phyloP scores from a whole-genome alignment of 2,329 filamentous ascomycete species.

The Fusarium transvaalense region DNA sequence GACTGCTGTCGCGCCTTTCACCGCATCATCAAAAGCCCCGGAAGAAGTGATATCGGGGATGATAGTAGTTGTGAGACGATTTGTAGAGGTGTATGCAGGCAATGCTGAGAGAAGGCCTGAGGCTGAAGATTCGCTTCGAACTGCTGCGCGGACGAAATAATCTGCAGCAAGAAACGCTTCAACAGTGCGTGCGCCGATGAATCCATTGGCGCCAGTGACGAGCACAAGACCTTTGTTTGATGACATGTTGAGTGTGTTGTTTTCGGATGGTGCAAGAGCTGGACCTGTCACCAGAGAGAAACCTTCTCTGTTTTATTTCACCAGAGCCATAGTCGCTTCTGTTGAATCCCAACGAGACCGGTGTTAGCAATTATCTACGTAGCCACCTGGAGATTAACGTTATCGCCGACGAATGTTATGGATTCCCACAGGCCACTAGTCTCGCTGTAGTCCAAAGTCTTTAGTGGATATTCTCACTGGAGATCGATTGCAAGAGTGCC shows the following conservation, averaged over 20 bases:
- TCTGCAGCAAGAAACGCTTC: slow-evolving; percentile 19
- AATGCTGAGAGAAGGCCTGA: slow-evolving; percentile 15
- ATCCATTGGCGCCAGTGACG: slow-evolving; percentile 27
- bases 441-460: neutral
- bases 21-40: slow-evolving; percentile 16
- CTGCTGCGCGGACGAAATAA: slow-evolving; percentile 16
- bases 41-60: neutral
- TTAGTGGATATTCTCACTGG: neutral
- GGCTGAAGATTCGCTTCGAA: slow-evolving; percentile 15
- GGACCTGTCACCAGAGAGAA: accelerated
- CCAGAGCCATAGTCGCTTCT: no score
- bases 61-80: neutral
- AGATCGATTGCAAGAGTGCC: accelerated
- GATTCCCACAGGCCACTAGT: neutral
- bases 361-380: neutral
- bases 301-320: no score
- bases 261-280: neutral
- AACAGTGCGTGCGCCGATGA: slow-evolving; percentile 22
- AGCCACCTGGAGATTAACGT: neutral
- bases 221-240: slow-evolving; percentile 16
- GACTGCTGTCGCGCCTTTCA: neutral
- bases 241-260: neutral
- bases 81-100: slow-evolving; percentile 1
- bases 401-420: neutral
- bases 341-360: neutral